Evolutionary conservation across 768 basidiomycete species (phyloP), one percentile per base, ranked within the genome.

Genomic region (Sarcomyxa edulis): DNA sequence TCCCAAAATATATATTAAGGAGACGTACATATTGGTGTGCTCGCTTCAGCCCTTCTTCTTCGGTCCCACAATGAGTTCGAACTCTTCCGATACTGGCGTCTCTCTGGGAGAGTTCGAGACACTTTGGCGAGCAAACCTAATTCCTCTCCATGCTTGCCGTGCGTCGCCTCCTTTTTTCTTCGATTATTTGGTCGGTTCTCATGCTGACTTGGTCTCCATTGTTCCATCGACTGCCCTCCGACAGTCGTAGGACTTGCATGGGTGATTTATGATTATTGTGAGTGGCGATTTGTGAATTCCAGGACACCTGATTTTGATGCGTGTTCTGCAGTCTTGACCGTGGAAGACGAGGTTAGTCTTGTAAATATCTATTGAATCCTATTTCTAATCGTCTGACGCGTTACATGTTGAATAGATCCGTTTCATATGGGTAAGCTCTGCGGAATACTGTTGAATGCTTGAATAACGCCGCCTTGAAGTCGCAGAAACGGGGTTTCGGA

Each of bases 251-350:
- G 55, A 37, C 48, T 66, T 11, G 63, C 63, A 21, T 66, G 64
- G 64, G 52, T 62, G 8, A 27, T 66, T 6, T 57, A 64, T 39
- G 64, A 66, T 45, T 62, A 64, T 43, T 47, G 62, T 62, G 34
- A 23, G 59, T 24, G 32, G 24, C 25, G 15, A 21, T 14, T 37
- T 26, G 21, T 29, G 3, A 28, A n/a, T 9, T 12, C 9, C 15
- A 11, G 7, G 10, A 24, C n/a, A n/a, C n/a, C 15, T 30, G 14
- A 32, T 19, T 5, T 14, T 11, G 25, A 21, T 6, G 32, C 27
- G 15, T 12, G 18, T 18, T 5, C 44, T n/a, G 8, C 9, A 64
- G 61, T 61, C 25, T 41, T 59, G 12, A 64, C 60, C 12, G 46
- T 64, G 10, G 48, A 53, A 29, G 56, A 59, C 30, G 58, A 59